phyloP scores from a whole-genome alignment of 2,329 filamentous ascomycete genomes.

The Colletotrichum simmondsii region DNA sequence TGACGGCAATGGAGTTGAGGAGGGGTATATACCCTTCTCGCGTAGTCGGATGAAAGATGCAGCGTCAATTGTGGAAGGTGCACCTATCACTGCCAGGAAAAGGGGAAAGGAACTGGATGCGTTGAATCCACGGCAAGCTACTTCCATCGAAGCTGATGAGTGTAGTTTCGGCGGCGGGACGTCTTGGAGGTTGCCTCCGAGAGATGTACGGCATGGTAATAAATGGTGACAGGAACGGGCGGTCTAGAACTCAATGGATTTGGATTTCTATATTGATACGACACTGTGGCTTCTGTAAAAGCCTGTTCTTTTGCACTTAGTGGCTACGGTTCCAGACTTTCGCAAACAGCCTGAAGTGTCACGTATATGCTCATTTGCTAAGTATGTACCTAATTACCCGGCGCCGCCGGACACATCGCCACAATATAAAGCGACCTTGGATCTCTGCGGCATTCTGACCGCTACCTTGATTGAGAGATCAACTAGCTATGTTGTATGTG shows the following conservation, averaged over 20 bases:
- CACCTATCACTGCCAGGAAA: too few species aligned
- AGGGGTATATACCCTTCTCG: too few species aligned
- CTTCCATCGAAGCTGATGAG: background rate
- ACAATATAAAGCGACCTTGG: background rate
- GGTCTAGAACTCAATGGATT: background rate
- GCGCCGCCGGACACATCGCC: background rate
- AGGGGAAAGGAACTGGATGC: too few species aligned
- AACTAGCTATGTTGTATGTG: background rate
- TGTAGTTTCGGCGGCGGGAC: background rate
- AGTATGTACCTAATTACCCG: slow-evolving; percentile 23
- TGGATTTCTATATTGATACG: background rate
- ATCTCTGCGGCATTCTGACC: background rate
- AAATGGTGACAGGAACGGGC: too few species aligned
- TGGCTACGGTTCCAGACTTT: background rate
- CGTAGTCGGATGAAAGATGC: too few species aligned
- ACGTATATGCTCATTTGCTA: slow-evolving; percentile 4
- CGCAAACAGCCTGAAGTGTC: background rate
- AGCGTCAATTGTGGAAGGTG: too few species aligned
- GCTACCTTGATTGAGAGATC: background rate
- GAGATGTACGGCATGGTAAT: background rate
- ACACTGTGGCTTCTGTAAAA: background rate
- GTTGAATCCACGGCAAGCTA: background rate
- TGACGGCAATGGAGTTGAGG: too few species aligned
- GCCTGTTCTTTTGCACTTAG: background rate
- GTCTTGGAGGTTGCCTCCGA: background rate